Evolutionary conservation across 768 basidiomycete genomes (phyloP), one percentile per base, ranked within the genome.

Genomic region (Naematelia encephala): DNA sequence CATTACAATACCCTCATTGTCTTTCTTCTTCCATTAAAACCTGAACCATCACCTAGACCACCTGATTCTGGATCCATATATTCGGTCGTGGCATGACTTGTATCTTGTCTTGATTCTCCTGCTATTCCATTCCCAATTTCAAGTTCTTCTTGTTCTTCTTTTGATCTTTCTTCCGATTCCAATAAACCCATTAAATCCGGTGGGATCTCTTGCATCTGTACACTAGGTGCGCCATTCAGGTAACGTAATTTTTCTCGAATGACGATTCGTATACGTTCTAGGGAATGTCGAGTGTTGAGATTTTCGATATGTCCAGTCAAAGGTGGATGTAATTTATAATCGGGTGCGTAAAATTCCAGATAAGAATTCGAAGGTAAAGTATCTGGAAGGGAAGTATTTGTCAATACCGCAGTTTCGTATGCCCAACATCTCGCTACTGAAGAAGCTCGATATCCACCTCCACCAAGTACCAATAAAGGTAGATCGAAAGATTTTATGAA

Each of bases 341-440:
- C 83, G 64, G 94, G 92, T 16, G 84, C 85, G 79, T 96, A 99
- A 78, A 91, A 98, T 4, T 87, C 82, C 69, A 96, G 90, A 78
- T 97, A 99, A 1, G 89, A 85, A 0, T 91, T 97, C 22, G 80
- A 79, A 0, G 94, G 94, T 8, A 99, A 85, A 59, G 88, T 86
- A 78, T 94, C 87, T 0, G 91, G 87, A 26, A 99, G 84, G 8
- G 72, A 62, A 0, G 86, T 84, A 14, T 89, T 91, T 47, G 96
- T 87, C 5, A 94, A 85, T 0, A 98, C 88, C 12, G 90, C 86
- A 0, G 96, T 99, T 77, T 99, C 94, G 80, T 99, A 94, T 29
- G 94, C 87, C 94, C 94, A 99, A 74, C 94, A 99, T n/a, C 94
- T 85, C 47, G 89, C 88, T 64, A 99, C 96, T 73, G 94, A 94